Evolutionary conservation across 768 basidiomycete species (phyloP).

Genomic region (Cystobasidium ongulense): DNA sequence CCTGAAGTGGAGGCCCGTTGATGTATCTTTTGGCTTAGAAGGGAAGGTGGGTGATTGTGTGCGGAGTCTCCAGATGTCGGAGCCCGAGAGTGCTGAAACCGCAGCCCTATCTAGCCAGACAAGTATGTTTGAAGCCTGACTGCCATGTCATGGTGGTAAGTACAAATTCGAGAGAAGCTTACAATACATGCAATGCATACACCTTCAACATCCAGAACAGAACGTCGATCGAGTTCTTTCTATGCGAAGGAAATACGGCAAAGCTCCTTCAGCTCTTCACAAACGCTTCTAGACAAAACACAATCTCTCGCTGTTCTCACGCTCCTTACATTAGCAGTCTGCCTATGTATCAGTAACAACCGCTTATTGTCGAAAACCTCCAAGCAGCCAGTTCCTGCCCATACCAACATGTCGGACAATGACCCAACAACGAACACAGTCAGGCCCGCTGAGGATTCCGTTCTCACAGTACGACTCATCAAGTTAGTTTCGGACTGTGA

Average conservation of each 20-base stretch:
- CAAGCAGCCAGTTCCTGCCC: not conserved
- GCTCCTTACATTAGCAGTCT: not conserved
- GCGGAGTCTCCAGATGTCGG: not conserved
- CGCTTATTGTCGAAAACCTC: not conserved
- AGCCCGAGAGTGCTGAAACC: no score
- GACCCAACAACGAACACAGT: slow-evolving; percentile 56
- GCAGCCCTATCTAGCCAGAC: no score
- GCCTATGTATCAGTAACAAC: not conserved
- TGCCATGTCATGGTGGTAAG: no score
- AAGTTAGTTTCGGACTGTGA: slow-evolving; percentile 50
- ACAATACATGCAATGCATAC: no score
- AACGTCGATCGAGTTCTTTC: no score
- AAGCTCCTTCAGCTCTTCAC: not conserved
- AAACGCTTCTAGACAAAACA: not conserved
- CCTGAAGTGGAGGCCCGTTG: no score
- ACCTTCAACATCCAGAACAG: no score
- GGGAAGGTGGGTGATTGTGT: not conserved
- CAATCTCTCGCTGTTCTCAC: not conserved
- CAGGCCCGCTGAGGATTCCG: slow-evolving; percentile 64
- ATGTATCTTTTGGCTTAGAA: not conserved
- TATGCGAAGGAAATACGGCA: no score
- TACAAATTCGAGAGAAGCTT: no score
- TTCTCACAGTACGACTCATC: slow-evolving; percentile 81
- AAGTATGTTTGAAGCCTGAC: no score
- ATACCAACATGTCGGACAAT: not conserved